phyloP scores from a whole-genome alignment of 148 eudicot genomes.

The Chenopodium berlandieri region DNA sequence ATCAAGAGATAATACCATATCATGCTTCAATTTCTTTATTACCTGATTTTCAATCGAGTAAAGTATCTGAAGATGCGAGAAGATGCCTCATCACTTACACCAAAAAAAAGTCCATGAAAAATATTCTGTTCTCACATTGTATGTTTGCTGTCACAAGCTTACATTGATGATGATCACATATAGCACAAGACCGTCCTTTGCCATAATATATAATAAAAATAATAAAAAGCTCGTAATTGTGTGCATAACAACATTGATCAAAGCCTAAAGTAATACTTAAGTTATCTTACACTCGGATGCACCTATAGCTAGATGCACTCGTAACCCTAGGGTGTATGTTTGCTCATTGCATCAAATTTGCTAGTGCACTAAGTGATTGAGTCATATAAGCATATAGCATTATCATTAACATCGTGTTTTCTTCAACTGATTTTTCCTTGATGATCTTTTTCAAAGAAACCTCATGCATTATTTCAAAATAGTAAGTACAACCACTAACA shows the following conservation, averaged over 20 bases:
- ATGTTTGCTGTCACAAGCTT: neutral
- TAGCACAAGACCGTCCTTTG: neutral
- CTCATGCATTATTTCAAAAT: no score
- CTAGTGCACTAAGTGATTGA: no score
- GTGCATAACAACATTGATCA: neutral
- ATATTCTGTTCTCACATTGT: conserved; percentile 19
- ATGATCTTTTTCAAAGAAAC: no score
- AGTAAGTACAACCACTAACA: no score
- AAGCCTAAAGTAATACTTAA: no score
- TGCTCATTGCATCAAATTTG: no score
- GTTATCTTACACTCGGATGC: no score
- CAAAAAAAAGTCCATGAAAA: neutral
- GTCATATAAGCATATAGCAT: no score
- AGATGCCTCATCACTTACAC: conserved; percentile 27
- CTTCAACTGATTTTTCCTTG: no score
- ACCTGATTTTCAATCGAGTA: neutral
- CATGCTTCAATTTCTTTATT: conserved; percentile 9
- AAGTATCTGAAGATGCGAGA: conserved; percentile 22
- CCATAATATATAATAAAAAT: neutral
- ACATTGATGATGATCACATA: conserved; percentile 1
- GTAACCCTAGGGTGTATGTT: no score
- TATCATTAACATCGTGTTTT: no score
- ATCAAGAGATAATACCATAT: neutral
- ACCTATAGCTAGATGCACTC: no score
- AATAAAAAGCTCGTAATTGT: neutral